Base-by-base conservation (phyloP, 306 rosid species). In the Aeschynomene evenia region DNA sequence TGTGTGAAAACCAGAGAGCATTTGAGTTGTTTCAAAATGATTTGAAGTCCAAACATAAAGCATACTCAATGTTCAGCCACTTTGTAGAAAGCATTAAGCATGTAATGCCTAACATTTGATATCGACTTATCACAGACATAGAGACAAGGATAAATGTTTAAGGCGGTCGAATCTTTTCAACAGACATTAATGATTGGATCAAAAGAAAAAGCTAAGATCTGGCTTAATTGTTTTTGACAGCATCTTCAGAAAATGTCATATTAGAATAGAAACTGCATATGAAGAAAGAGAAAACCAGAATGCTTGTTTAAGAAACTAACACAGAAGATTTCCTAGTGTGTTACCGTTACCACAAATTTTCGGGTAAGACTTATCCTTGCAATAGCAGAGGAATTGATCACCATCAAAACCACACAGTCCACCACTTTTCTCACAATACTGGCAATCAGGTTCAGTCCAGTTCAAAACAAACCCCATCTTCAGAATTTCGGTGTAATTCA, bases 381-480 rank as follows among this genome's bases (percentile, higher is more conserved):
- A 86, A 77, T 78, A 86, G 65, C 89, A 89, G 51, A 72, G 29
- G 56, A 84, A 80, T 61, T 74, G 21, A 51, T 71, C 23, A 40
- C 48, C 0, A 22, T 71, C 77, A 58, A 78, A 81, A 40, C 92
- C 89, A 77, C 98, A 87, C 5, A 82, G 71, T 16, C 95, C 88
- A 5, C 88, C 91, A 62, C 92, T 87, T 15, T 2, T 65, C 75
- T 80, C 81, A 76, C 92, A 86, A 19, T 39, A 33, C 50, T 80
- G 67, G 56, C 92, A 92, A 57, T 81, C 71, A 57, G 76, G 82
- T 22, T 72, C 82, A 63, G 49, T 78, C 89, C 98, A 86, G 66
- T 76, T 84, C 80, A 87, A 80, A 69, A 74, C 15, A 70, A 81
- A 87, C 39, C 96, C 98, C 88, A 80, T 81, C 77, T 81, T 78